Base-by-base conservation (phyloP, 768 basidiomycete genomes). In the Leccinum disarticulatum region DNA sequence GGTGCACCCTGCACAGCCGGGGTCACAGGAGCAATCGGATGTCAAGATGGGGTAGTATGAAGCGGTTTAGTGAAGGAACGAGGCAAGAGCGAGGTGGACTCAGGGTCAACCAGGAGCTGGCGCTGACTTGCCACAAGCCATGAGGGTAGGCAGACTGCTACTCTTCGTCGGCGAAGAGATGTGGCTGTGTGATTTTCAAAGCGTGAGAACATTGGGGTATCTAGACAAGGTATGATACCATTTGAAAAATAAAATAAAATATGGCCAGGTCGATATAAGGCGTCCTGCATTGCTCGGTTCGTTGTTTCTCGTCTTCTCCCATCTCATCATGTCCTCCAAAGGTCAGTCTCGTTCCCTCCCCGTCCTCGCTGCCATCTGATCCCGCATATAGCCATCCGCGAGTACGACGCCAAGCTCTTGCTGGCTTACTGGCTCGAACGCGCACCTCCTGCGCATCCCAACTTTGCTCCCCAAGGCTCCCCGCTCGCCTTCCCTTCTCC, bases 351-450 rank as follows among this genome's bases (percentile, higher is more conserved):
- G 0, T 47, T 15, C 35, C 31, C 8, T 33, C 46, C 52, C 35
- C 41, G 13, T 3, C n/a, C 7, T 11, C 6, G 49, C 6, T 5
- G 28, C 11, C 43, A 22, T 46, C 64, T 70, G 19, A 68, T 54
- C 52, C 1, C 19, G 22, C 57, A n/a, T 22, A 33, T 50, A 87
- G 87, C 89, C 67, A 96, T 98, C 80, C 90, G 92, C 73, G 95
- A 98, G 83, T 98, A 94, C 83, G 96, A 99, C 74, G 96, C 96
- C 66, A 99, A 98, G 82, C 91, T 98, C 67, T 84, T 98, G 65
- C 82, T 98, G 31, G 93, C 95, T 41, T 97, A 98, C 83, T 98
- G 95, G 95, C 88, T 98, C 64, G 87, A 91, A 75, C 87, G 94
- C 62, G 90, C 94, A 13, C 91, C 95, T 30, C 72, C 89, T 13